Conservation (phyloP, 23 red algal genomes). For the Pyropia yezoensis region DNA sequence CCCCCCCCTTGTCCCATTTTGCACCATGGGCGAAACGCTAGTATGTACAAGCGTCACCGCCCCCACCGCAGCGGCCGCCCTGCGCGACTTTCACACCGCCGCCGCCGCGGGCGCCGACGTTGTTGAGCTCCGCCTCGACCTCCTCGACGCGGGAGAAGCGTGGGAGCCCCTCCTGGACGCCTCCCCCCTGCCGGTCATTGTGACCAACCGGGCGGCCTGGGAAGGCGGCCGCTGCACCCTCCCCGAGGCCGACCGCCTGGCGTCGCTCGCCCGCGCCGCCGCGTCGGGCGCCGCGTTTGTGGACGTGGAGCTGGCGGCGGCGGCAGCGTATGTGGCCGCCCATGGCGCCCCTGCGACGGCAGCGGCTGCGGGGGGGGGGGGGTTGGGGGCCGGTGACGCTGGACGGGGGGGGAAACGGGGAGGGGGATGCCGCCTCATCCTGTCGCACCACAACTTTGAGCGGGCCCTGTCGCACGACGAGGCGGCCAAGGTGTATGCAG, state of each 20-base stretch:
- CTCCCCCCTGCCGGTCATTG: conserved; percentile 54
- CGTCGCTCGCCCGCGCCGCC: conserved; percentile 32
- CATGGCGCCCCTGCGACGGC: conserved; percentile 28
- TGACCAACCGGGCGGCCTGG: conserved; percentile 75
- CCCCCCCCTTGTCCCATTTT: too few relatives aligned
- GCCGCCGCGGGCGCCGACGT: conserved; percentile 55
- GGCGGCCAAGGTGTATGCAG: conserved; percentile 19
- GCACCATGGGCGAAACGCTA: too few relatives aligned
- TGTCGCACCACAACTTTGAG: conserved; percentile 81
- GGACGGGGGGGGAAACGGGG: conserved; percentile 7
- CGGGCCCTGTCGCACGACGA: conserved; percentile 39
- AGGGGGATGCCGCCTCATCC: conserved; percentile 42
- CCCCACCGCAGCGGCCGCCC: too few relatives aligned
- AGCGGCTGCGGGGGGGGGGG: conserved; percentile 20
- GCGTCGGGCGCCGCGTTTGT: conserved; percentile 45
- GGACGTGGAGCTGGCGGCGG: conserved; percentile 80
- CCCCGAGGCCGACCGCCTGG: conserved; percentile 56
- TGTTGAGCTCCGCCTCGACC: conserved; percentile 75
- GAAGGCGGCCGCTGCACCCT: conserved; percentile 58
- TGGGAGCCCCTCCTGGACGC: conserved; percentile 48
- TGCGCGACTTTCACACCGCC: conserved; percentile 2
- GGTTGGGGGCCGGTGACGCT: conserved; percentile 69
- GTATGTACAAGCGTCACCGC: too few relatives aligned
- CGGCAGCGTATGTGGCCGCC: conserved; percentile 25
- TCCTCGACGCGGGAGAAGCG: conserved; percentile 11